These are phyloP conservation scores for Myxozyma melibiosi DNA, from an alignment of 805 yeast genomes.

Conservation along the genomic window DNA sequence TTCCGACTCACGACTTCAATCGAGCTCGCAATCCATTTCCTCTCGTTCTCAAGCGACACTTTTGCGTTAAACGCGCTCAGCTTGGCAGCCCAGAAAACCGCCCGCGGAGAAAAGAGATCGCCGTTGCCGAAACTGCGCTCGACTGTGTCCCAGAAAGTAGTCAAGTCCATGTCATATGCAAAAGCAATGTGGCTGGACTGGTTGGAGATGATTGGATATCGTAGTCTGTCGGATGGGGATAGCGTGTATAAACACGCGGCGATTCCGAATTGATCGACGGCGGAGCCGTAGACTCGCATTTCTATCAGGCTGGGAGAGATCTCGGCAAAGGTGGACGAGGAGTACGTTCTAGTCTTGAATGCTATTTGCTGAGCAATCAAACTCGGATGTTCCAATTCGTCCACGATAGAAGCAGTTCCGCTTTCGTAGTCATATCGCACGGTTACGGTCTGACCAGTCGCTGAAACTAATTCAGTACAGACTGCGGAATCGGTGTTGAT, in stretches of 20 bases:
- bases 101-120: constrained; percentile 4
- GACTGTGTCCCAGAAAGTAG: constrained; percentile 5
- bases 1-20: constrained; percentile 4
- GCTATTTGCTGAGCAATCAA: neutral
- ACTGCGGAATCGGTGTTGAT: neutral
- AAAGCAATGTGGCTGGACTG: constrained; percentile 19
- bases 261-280: constrained; percentile 1
- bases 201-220: constrained; percentile 19
- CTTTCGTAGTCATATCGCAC: neutral
- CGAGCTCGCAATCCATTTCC: constrained; percentile 1
- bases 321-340: constrained; percentile 1
- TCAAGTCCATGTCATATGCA: neutral
- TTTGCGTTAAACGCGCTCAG: neutral
- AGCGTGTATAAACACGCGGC: constrained; percentile 16
- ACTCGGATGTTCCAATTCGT: neutral
- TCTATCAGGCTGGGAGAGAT: neutral
- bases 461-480: neutral
- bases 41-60: neutral
- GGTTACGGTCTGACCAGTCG: neutral
- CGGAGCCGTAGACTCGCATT: constrained; percentile 11
- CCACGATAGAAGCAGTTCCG: neutral
- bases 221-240: constrained; percentile 14
- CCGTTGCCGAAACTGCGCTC: neutral
- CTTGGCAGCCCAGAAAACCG: constrained; percentile 18
- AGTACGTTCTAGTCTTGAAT: neutral